phyloP scores from a whole-genome alignment of 2,329 filamentous ascomycete genomes.

The Colletotrichum simmondsii region DNA sequence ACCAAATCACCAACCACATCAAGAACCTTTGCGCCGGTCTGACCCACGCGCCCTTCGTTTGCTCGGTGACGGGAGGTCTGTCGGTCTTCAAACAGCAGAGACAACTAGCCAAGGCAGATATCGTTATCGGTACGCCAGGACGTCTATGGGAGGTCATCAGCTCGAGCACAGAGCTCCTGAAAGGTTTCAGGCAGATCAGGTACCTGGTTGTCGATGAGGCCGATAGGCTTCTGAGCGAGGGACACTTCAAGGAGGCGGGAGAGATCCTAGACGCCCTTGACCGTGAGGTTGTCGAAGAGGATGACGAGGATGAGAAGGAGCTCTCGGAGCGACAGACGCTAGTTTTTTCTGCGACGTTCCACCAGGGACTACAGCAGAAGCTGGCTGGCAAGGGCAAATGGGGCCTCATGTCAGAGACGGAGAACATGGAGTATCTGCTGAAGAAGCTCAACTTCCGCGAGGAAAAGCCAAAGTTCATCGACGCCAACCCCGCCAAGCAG shows the following conservation, averaged over 20 bases:
- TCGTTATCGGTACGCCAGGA: slow-evolving; percentile 93
- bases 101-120: slow-evolving; percentile 84
- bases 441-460: slow-evolving; percentile 90
- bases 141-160: slow-evolving; percentile 94
- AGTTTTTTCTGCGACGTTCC: slow-evolving; percentile 96
- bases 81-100: slow-evolving; percentile 96
- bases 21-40: slow-evolving; percentile 75
- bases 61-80: slow-evolving; percentile 89
- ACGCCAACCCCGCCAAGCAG: slow-evolving; percentile 88
- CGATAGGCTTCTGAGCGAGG: slow-evolving; percentile 89
- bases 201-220: slow-evolving; percentile 96
- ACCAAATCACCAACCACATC: slow-evolving; percentile 89
- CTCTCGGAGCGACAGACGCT: slow-evolving; percentile 79
- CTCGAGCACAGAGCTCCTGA: slow-evolving; percentile 75
- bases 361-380: slow-evolving; percentile 91
- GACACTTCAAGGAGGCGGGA: slow-evolving; percentile 93
- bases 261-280: slow-evolving; percentile 88
- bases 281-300: slow-evolving; percentile 71
- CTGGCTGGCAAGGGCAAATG: slow-evolving; percentile 79
- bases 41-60: slow-evolving; percentile 75
- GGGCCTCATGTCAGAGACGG: slow-evolving; percentile 69
- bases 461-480: slow-evolving; percentile 87
- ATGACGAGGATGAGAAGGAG: slow-evolving; percentile 58
- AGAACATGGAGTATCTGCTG: slow-evolving; percentile 93
- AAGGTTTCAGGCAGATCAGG: slow-evolving; percentile 76